Evolutionary conservation across 2,329 filamentous ascomycete genomes (phyloP), one percentile per base, ranked within the genome.

Genomic region (Exutisphaerella laricina): DNA sequence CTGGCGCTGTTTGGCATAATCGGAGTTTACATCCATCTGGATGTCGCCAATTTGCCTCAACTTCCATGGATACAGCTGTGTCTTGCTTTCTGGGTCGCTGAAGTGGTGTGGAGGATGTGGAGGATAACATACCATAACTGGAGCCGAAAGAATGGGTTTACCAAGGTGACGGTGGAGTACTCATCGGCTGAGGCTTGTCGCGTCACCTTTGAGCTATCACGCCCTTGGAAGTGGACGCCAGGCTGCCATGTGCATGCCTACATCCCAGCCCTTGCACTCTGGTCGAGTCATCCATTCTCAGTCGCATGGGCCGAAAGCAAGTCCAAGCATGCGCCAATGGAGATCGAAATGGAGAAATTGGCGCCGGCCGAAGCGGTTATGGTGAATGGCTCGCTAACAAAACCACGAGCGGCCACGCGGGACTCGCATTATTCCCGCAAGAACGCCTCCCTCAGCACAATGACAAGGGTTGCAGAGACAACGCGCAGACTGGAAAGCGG

Each of bases 21-120:
- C 45, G 82, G 81, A 57, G 80, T 89, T 6, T 90, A 82, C 75
- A 70, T 89, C 25, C 92, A 97, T 69, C 80, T 86, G 57, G 72
- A 78, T 32, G 70, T 85, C 7, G 77, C 85, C 20, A 65, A 71
- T 2, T 69, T 88, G 8, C 20, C 84, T 3, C 84, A 90, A 59
- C 71, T 85, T 33, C 73, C 80, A 1, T 94, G 85, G 73, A 74
- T 95, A 56, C 72, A 88, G 48, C 78, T 81, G 23, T 76, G 88
- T 45, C 72, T 94, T 52, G 59, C 76, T n/a, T 67, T 95, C 29
- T 98, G 89, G 89, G 74, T 75, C 26, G 66, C 73, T 5, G 90
- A 96, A 58, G 72, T 72, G 46, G 48, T 66, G 21, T 63, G 65
- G 51, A 71, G 78, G 23, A 55, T 74, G 14, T 44, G 62, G 18